A percentile compares a stretch with the other conserved stretches of the same genome.
These are phyloP conservation scores for Corymbia maculata DNA, from an alignment of 345 rosid species.

Conservation along the genomic window DNA sequence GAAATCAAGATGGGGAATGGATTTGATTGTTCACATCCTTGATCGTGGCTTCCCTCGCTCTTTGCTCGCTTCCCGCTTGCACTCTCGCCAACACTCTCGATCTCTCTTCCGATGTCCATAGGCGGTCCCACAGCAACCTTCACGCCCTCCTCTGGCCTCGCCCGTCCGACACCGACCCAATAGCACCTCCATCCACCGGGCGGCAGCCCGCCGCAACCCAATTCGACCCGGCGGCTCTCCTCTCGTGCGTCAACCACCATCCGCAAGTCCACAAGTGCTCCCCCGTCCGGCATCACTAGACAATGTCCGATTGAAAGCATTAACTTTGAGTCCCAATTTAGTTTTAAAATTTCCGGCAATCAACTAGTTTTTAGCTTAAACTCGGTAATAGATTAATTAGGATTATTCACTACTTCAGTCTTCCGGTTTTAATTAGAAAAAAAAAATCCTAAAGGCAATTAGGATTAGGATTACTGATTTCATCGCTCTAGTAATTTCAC, in stretches of 20 bases:
- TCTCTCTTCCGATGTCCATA: neutral
- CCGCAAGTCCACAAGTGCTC: neutral
- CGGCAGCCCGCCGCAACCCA: neutral
- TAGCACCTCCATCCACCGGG: neutral
- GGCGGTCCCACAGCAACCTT: neutral
- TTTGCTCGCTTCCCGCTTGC: neutral
- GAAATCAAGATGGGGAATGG: neutral
- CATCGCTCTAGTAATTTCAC: neutral
- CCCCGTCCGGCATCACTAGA: neutral
- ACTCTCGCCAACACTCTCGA: neutral
- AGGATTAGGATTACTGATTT: neutral
- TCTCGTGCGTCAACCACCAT: neutral
- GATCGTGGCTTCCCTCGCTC: neutral
- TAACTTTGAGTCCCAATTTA: neutral
- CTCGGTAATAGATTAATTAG: neutral
- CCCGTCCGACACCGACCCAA: neutral
- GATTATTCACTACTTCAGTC: neutral
- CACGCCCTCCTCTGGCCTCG: neutral
- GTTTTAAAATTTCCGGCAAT: neutral
- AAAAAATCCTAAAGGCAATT: no score
- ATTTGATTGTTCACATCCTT: no score
- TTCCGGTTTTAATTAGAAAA: no score
- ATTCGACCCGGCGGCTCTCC: neutral
- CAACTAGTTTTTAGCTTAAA: neutral
- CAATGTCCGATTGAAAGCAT: neutral